Conservation (phyloP, 257 asterid species). For the Solanum peruvianum region DNA sequence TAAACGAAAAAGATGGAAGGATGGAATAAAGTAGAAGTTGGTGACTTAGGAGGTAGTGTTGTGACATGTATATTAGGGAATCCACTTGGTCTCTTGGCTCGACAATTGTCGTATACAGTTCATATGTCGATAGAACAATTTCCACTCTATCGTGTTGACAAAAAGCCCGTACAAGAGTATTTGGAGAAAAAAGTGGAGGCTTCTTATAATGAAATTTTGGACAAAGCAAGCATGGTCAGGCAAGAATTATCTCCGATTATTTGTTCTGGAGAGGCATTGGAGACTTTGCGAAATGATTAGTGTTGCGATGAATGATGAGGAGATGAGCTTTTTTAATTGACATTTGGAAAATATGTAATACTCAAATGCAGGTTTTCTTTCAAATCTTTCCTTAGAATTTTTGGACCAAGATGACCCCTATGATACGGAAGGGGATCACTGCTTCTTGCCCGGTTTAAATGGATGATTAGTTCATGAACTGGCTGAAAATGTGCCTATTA, state of each 20-base stretch:
- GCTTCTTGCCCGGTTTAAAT: not conserved
- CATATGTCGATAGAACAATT: conserved; percentile 25
- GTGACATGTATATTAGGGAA: conserved; percentile 17
- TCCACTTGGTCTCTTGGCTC: conserved; percentile 46
- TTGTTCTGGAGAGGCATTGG: not conserved
- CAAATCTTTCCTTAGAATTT: not conserved
- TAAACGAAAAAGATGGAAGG: conserved; percentile 60
- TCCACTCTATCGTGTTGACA: conserved; percentile 58
- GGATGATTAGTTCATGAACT: not conserved
- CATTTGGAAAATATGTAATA: not conserved
- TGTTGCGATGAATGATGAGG: not conserved
- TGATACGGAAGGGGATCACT: not conserved
- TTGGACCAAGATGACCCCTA: not conserved
- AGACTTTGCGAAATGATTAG: not conserved
- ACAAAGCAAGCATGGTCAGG: conserved; percentile 56
- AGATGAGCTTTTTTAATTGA: not conserved
- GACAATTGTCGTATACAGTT: not conserved
- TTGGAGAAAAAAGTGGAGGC: conserved; percentile 59
- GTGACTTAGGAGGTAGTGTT: conserved; percentile 38
- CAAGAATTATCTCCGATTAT: conserved; percentile 6
- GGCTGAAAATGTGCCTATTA: not conserved
- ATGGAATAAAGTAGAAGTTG: conserved; percentile 17
- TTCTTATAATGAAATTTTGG: conserved; percentile 56
- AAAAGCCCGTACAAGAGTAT: conserved; percentile 50
- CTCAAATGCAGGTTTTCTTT: not conserved